Base-by-base conservation (phyloP, 495 filamentous ascomycete genomes). In the Astrothelium macrocarpum region DNA sequence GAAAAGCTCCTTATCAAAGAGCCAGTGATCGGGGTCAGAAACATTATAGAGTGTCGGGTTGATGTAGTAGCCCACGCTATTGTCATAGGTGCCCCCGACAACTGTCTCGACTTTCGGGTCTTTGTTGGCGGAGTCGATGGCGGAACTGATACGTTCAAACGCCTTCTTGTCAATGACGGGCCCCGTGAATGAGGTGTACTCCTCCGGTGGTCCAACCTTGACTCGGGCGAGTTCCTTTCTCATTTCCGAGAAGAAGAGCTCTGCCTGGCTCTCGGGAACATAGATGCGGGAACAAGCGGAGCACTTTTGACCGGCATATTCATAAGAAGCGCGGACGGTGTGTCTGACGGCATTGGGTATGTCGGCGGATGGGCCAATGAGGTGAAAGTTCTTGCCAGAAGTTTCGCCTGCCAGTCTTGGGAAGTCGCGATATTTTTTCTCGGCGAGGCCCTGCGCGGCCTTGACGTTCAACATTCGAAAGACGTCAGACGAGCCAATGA, bases 221-320 rank as follows among this genome's bases (percentile, higher is more conserved):
- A 96, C 80, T 60, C 23, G 32, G 10, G 23, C 31, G 7, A 56
- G 32, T 9, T 65, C 64, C 36, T 46, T 32, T 34, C 25, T 56
- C 64, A 65, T 45, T 28, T 45, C 12, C 69, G 70, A 26, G 67
- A 76, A 62, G 59, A 65, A 65, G 46, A 85, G 85, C 75, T 91
- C 86, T 16, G 79, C 79, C 74, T 53, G 77, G 71, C 63, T 82
- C 77, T 81, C 75, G 0, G 90, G 84, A 9, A 95, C 79, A 70
- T 94, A 95, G 18, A 84, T 65, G 18, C 90, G 83, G 58, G 89
- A 92, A 1, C 87, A 89, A 53, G 90, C 90, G 68, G 85, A 89
- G 77, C 90, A 95, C 74, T 95, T 95, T 74, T 95, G 90, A 26
- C 90, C 90, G 72, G 91, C 88, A 71, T 89, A 95, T 75, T 95